phyloP scores from a whole-genome alignment of 495 filamentous ascomycete species.

The Aspergillus homomorphus region DNA sequence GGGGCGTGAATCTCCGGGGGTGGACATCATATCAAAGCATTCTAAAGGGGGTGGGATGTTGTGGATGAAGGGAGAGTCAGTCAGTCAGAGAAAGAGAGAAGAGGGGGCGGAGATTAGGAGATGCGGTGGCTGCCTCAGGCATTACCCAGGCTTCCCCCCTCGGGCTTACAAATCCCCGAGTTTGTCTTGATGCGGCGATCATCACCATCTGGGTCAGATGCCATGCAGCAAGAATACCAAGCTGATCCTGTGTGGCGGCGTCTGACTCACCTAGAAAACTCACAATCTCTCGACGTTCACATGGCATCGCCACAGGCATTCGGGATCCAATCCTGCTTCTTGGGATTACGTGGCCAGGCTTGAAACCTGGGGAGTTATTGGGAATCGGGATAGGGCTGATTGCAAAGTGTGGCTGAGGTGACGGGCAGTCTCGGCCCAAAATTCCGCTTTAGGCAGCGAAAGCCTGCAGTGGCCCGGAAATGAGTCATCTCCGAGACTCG shows the following conservation, averaged over 20 bases:
- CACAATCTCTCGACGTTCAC: not conserved
- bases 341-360: not conserved
- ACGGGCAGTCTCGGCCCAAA: not conserved
- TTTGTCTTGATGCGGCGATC: no score
- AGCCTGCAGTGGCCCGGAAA: not conserved
- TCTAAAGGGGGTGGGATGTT: no score
- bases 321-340: not conserved
- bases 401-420: not conserved
- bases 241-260: not conserved
- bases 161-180: no score
- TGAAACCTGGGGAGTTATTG: no score
- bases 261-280: not conserved
- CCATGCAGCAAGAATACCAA: no score
- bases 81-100: not conserved
- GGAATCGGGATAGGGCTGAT: not conserved
- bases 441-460: not conserved
- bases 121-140: not conserved
- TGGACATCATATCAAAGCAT: not conserved
- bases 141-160: no score
- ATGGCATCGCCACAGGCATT: not conserved
- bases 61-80: not conserved
- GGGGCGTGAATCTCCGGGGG: not conserved
- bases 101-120: not conserved
- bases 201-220: no score
- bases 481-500: conserved; percentile 2